phyloP scores from a whole-genome alignment of 106 monocot species.

The Cymbidium sinense region DNA sequence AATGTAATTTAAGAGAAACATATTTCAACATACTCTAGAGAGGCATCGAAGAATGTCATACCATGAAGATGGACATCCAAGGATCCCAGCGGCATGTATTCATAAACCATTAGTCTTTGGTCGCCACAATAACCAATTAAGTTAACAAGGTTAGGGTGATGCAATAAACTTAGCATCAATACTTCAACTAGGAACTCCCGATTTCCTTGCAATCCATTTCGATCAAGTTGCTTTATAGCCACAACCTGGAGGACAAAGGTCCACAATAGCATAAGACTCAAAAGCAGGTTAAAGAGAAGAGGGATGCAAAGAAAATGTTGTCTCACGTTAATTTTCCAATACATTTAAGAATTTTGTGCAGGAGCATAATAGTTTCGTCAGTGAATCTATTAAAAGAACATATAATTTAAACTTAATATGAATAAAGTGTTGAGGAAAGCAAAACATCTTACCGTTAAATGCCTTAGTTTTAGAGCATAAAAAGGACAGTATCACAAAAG shows the following conservation, averaged over 20 bases:
- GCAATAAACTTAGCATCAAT: slow-evolving; percentile 24
- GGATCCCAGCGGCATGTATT: slow-evolving; percentile 31
- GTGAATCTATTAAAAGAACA: neutral
- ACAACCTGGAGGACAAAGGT: slow-evolving; percentile 7
- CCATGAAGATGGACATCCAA: slow-evolving; percentile 29
- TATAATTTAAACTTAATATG: neutral
- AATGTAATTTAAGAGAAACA: neutral
- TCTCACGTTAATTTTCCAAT: neutral
- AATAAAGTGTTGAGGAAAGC: neutral
- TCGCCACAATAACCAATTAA: slow-evolving; percentile 27
- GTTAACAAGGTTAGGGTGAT: slow-evolving; percentile 27
- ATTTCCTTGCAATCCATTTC: slow-evolving; percentile 25
- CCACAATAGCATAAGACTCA: neutral
- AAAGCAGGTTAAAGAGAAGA: neutral
- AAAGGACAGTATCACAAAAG: neutral
- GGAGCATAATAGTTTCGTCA: neutral
- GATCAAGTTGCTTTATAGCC: slow-evolving; percentile 30
- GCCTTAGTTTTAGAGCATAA: neutral
- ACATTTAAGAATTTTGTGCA: too few relatives aligned
- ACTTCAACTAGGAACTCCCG: slow-evolving; percentile 29
- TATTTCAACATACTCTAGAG: neutral
- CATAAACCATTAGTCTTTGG: slow-evolving; percentile 34
- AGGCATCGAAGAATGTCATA: neutral
- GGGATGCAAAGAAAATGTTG: neutral
- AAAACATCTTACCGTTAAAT: neutral